Conservation (phyloP, 2,329 filamentous ascomycete species). For the Fonsecaea monophora region DNA sequence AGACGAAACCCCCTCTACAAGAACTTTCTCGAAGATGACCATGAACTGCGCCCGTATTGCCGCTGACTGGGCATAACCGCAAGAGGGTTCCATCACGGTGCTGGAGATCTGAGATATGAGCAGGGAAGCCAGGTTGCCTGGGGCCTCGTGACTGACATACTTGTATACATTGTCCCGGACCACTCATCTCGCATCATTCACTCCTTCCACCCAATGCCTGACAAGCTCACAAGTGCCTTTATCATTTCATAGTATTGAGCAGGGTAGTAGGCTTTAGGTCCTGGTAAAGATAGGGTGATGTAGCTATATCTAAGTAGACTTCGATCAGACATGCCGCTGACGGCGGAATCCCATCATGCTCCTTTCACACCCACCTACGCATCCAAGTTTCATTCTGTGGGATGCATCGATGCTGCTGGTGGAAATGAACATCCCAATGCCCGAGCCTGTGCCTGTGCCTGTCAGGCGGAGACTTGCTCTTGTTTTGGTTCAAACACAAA, state of each 20-base stretch:
- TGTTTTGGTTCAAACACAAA: conserved; percentile 7
- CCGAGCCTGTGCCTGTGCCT: conserved; percentile 5
- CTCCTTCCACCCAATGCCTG: neutral
- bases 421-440: neutral
- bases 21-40: conserved; percentile 6
- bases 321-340: conserved; percentile 3
- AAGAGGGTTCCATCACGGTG: neutral
- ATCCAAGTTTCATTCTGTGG: conserved; percentile 2
- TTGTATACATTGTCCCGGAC: neutral
- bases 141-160: neutral
- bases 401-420: neutral
- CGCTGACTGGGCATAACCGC: neutral
- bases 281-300: conserved; percentile 10
- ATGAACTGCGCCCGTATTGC: neutral
- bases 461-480: conserved; percentile 8
- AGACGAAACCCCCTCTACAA: neutral
- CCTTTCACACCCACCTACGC: neutral
- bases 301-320: conserved; percentile 16
- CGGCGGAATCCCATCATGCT: neutral
- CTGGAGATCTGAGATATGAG: neutral
- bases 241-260: neutral
- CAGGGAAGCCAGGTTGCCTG: neutral
- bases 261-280: neutral
- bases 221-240: neutral
- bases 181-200: neutral